These are phyloP conservation scores for Pilatotrama ljubarskyi DNA, from an alignment of 768 basidiomycete species.

Conservation along the genomic window DNA sequence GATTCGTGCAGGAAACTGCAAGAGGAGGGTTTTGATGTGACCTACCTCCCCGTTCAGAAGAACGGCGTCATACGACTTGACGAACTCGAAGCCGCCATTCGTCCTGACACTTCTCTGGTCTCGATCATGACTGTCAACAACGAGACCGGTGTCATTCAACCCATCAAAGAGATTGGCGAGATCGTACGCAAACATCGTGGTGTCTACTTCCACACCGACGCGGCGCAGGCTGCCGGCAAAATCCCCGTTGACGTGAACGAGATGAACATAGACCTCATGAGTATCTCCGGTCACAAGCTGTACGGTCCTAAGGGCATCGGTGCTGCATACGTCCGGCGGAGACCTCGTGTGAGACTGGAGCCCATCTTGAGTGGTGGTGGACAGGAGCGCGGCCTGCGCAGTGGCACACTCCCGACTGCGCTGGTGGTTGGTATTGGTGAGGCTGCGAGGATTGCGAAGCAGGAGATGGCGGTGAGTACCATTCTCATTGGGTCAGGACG, in stretches of 20 bases:
- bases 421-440: slow-evolving; percentile 93
- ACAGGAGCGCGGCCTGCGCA: slow-evolving; percentile 92
- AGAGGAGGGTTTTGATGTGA: slow-evolving; percentile 97
- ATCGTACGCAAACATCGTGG: slow-evolving; percentile 85
- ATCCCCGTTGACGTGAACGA: slow-evolving; percentile 91
- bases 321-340: slow-evolving; percentile 88
- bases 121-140: slow-evolving; percentile 99
- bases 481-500: slow-evolving; percentile 25
- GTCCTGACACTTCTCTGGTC: slow-evolving; percentile 90
- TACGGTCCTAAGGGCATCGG: slow-evolving; percentile 98
- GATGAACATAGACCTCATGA: slow-evolving; percentile 94
- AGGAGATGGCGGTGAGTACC: slow-evolving; percentile 87
- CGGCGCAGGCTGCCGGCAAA: slow-evolving; percentile 93
- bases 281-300: slow-evolving; percentile 95
- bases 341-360: slow-evolving; percentile 91
- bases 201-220: slow-evolving; percentile 95
- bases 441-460: slow-evolving; percentile 87
- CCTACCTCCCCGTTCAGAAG: slow-evolving; percentile 90
- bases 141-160: slow-evolving; percentile 98
- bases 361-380: slow-evolving; percentile 96
- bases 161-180: slow-evolving; percentile 91
- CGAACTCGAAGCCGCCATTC: slow-evolving; percentile 82
- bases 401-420: slow-evolving; percentile 89
- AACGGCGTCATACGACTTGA: slow-evolving; percentile 83
- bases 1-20: slow-evolving; percentile 95